A percentile compares a stretch with the other conserved stretches of the same genome.
phyloP scores from a whole-genome alignment of 108 stramenopile species.

The Cylindrotheca closterium region DNA sequence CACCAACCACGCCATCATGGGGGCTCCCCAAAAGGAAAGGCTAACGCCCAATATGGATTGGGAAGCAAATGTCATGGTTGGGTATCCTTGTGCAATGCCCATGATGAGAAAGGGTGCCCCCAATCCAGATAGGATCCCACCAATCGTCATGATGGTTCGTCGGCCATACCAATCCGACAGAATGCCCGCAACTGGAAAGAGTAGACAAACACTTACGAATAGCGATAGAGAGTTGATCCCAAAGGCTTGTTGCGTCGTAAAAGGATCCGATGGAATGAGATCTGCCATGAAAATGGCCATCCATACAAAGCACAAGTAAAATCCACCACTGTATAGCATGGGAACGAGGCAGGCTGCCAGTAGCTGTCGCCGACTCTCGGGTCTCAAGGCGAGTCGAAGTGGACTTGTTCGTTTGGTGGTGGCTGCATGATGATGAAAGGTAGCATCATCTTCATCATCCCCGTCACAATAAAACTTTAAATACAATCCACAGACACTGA shows the following conservation, averaged over 20 bases:
- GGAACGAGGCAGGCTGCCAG: constrained; percentile 51
- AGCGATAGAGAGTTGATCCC: constrained; percentile 57
- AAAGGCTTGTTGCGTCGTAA: constrained; percentile 43
- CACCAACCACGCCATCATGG: constrained; percentile 64
- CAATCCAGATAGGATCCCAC: constrained; percentile 35
- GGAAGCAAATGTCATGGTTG: constrained; percentile 38
- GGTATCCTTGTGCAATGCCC: constrained; percentile 45
- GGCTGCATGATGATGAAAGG: neutral
- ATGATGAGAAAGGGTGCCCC: constrained; percentile 45
- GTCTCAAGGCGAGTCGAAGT: constrained; percentile 45
- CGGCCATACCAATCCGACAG: constrained; percentile 55
- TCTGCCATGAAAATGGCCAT: constrained; percentile 59
- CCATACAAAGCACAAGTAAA: constrained; percentile 68
- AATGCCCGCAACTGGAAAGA: constrained; percentile 55
- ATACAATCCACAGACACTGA: constrained; percentile 52
- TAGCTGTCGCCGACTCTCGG: constrained; percentile 51
- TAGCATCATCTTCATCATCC: neutral
- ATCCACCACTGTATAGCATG: constrained; percentile 64
- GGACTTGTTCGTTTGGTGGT: constrained; percentile 28
- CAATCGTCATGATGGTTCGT: constrained; percentile 41
- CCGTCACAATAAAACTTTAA: constrained; percentile 42
- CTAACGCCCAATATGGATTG: constrained; percentile 53
- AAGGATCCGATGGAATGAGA: neutral
- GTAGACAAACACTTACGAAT: constrained; percentile 46
- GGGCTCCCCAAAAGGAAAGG: constrained; percentile 57